phyloP scores from a whole-genome alignment of 257 asterid genomes.

The Lantana camara region DNA sequence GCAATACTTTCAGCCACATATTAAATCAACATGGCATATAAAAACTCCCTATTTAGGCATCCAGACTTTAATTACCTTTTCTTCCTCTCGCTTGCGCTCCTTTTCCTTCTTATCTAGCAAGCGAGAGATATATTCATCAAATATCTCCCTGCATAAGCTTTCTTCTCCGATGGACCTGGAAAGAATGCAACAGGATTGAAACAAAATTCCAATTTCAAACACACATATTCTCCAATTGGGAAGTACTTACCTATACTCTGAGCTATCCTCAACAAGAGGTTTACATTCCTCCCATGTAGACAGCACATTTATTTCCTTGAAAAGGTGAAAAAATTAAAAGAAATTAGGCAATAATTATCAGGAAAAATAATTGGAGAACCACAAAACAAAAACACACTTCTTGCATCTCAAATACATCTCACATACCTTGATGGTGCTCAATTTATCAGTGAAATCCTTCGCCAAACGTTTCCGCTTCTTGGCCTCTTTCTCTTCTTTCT shows the following conservation, averaged over 20 bases:
- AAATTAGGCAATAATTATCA: neutral
- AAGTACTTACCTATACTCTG: slow-evolving; percentile 76
- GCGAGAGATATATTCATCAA: slow-evolving; percentile 76
- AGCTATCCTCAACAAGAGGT: slow-evolving; percentile 76
- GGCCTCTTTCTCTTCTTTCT: slow-evolving; percentile 94
- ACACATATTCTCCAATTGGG: slow-evolving; percentile 22
- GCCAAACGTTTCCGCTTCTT: slow-evolving; percentile 88
- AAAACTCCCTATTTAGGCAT: neutral
- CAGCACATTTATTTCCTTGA: slow-evolving; percentile 72
- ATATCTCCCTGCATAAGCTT: slow-evolving; percentile 64
- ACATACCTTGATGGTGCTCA: slow-evolving; percentile 72
- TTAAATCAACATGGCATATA: slow-evolving; percentile 8
- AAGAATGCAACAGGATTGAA: slow-evolving; percentile 12
- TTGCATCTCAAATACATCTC: slow-evolving; percentile 26
- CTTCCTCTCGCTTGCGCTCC: slow-evolving; percentile 95
- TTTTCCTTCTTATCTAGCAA: slow-evolving; percentile 90
- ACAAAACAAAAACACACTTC: neutral
- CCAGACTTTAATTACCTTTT: slow-evolving; percentile 57
- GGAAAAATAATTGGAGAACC: neutral
- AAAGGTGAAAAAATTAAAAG: neutral
- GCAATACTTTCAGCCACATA: slow-evolving; percentile 6
- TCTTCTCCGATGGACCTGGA: slow-evolving; percentile 89
- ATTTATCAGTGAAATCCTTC: slow-evolving; percentile 77
- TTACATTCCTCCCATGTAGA: slow-evolving; percentile 92
- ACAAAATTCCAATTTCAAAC: slow-evolving; percentile 20